Evolutionary conservation across 768 basidiomycete genomes (phyloP).

Genomic region (Leucosporidium yakuticum): DNA sequence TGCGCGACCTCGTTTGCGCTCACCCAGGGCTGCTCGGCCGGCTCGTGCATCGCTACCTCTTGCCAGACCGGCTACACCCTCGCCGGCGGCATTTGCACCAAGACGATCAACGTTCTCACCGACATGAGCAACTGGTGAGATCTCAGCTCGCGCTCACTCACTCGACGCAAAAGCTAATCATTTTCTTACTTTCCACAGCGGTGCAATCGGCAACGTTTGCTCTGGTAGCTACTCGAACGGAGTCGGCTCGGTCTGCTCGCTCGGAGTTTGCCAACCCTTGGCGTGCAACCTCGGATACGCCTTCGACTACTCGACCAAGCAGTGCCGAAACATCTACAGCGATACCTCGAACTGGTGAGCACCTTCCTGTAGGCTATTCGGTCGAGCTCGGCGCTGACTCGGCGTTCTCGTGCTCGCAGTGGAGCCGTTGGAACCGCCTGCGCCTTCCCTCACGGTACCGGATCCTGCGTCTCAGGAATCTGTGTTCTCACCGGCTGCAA

Average conservation of each 20-base stretch:
- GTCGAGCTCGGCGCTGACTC: neutral
- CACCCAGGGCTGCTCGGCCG: slow-evolving; percentile 12
- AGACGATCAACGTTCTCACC: slow-evolving; percentile 14
- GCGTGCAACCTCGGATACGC: neutral
- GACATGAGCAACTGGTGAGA: no score
- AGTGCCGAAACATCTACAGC: neutral
- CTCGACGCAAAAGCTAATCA: no score
- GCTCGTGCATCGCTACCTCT: slow-evolving; percentile 12
- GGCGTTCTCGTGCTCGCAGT: neutral
- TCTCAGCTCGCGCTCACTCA: no score
- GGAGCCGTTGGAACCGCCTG: slow-evolving; percentile 17
- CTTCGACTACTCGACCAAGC: neutral
- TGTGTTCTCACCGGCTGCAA: slow-evolving; percentile 20
- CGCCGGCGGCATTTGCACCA: slow-evolving; percentile 13
- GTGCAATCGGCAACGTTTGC: slow-evolving; percentile 16
- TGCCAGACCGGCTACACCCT: slow-evolving; percentile 22
- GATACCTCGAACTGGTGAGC: slow-evolving; percentile 12
- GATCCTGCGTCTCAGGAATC: slow-evolving; percentile 3
- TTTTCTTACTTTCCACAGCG: neutral
- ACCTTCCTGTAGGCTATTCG: neutral
- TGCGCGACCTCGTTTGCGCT: neutral
- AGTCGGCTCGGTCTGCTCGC: slow-evolving; percentile 13
- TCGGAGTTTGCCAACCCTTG: neutral
- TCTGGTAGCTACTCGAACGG: slow-evolving; percentile 19
- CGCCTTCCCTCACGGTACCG: neutral